Evolutionary conservation across 2,329 filamentous ascomycete species (phyloP).

Genomic region (Colletotrichum tamarilloi): DNA sequence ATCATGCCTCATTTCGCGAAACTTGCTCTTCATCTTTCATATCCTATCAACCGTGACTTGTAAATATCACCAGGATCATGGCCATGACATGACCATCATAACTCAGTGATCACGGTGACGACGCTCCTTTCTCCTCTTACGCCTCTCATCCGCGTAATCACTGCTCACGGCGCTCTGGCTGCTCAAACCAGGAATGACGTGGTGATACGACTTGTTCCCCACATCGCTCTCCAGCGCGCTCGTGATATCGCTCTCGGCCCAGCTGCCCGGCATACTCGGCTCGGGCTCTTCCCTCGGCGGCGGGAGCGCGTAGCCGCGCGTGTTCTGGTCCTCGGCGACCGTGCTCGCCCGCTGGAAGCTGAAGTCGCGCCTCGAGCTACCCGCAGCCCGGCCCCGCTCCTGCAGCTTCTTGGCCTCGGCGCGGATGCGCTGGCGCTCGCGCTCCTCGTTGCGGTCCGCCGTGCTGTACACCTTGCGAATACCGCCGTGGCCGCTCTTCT

Average conservation of each 20-base stretch:
- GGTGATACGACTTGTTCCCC: conserved; percentile 68
- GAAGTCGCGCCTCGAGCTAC: conserved; percentile 58
- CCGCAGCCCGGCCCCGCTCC: conserved; percentile 58
- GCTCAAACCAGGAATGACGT: conserved; percentile 64
- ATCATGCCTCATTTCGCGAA: neutral
- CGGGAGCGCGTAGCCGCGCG: conserved; percentile 36
- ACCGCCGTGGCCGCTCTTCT: conserved; percentile 56
- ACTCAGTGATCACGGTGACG: conserved; percentile 38
- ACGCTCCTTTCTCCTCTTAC: conserved; percentile 51
- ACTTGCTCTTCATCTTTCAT: too few relatives aligned
- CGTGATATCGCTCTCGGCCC: conserved; percentile 52
- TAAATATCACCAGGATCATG: neutral
- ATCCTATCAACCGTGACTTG: too few relatives aligned
- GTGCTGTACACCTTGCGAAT: conserved; percentile 73
- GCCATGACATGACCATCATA: neutral
- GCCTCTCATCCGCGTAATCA: conserved; percentile 57
- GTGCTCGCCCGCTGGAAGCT: conserved; percentile 60
- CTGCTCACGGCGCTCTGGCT: conserved; percentile 45
- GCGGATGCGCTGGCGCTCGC: conserved; percentile 65
- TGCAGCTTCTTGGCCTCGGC: conserved; percentile 67
- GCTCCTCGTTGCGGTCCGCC: conserved; percentile 63
- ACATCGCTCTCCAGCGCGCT: conserved; percentile 55
- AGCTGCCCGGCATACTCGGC: conserved; percentile 47
- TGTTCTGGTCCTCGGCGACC: conserved; percentile 44
- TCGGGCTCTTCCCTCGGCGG: conserved; percentile 38